Evolutionary conservation across 2,329 filamentous ascomycete species (phyloP), one percentile per base, ranked within the genome.

Genomic region (Fusarium decemcellulare): DNA sequence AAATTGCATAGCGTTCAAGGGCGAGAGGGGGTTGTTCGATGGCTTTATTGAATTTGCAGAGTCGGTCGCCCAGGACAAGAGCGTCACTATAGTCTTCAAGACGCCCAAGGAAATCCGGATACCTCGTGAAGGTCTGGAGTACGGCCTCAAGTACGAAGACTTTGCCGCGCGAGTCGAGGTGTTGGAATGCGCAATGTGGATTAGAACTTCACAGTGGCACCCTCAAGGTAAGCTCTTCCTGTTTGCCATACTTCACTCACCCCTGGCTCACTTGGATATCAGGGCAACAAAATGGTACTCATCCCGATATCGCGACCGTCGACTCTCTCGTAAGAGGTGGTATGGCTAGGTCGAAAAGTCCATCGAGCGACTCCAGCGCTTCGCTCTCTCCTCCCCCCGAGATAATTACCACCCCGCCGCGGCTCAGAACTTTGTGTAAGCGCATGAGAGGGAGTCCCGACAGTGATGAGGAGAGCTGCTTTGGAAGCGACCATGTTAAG

Each of bases 161-260:
- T 76, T 76, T 40, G 72, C 63, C 6, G 39, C 44, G 15, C 65
- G 65, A 23, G 74, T 76, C 8, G 74, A 76, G 58, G 50, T 76
- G 11, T 62, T 76, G 18, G 71, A 76, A 50, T 76, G 72, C 51
- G 66, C 65, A 34, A 67, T 73, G 65, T 76, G 69, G 71, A 60
- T 72, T 50, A 59, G 50, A 36, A 59, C 48, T 23, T 51, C 60
- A 44, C 51, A 50, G 9, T 34, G 23, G 10, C 39, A 47, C 3
- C 39, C 34, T 12, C 15, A 40, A 32, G 63, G 72, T 73, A 60
- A 58, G 50, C 16, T 30, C 8, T 39, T n/a, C 27, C 8, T 50
- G 23, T 10, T 11, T 15, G 4, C 15, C 30, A 15, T 12, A 18
- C 6, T 32, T 18, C 15, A 30, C 10, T 8, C 36, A 5, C 27